phyloP scores from a whole-genome alignment of 169 alveolate species.

The Plasmodium knowlesi region DNA sequence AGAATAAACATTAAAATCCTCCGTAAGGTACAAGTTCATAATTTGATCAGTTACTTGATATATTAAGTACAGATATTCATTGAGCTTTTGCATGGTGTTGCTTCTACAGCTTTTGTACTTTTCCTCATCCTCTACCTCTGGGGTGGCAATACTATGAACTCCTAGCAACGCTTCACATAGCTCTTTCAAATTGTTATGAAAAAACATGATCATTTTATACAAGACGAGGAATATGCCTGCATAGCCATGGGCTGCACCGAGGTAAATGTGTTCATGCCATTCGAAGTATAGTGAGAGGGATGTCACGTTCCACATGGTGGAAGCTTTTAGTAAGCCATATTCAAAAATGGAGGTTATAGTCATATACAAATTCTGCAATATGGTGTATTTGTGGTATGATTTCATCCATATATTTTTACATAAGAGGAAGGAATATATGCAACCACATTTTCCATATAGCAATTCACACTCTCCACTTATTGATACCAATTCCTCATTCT shows the following conservation, averaged over 20 bases:
- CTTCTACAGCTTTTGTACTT: neutral
- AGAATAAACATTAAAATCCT: constrained; percentile 37
- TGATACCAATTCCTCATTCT: constrained; percentile 9
- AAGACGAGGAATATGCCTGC: constrained; percentile 55
- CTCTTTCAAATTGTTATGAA: constrained; percentile 11
- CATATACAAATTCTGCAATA: constrained; percentile 41
- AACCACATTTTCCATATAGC: constrained; percentile 68
- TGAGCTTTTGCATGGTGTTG: neutral
- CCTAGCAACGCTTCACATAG: constrained; percentile 13
- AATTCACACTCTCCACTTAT: constrained; percentile 62
- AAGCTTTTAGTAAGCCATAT: constrained; percentile 29
- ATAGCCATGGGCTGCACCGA: constrained; percentile 72
- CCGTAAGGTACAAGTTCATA: constrained; percentile 11
- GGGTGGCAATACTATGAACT: neutral
- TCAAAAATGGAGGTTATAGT: constrained; percentile 52
- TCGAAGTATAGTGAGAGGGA: constrained; percentile 32
- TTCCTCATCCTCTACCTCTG: neutral
- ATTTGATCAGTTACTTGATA: constrained; percentile 64
- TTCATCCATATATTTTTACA: constrained; percentile 56
- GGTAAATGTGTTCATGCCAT: constrained; percentile 62
- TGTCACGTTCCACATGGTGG: neutral
- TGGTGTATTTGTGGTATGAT: neutral
- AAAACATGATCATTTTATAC: constrained; percentile 30
- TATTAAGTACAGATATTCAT: constrained; percentile 23
- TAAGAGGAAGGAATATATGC: constrained; percentile 54